Conservation (phyloP, 2,329 filamentous ascomycete genomes). For the Huntiella decipiens region DNA sequence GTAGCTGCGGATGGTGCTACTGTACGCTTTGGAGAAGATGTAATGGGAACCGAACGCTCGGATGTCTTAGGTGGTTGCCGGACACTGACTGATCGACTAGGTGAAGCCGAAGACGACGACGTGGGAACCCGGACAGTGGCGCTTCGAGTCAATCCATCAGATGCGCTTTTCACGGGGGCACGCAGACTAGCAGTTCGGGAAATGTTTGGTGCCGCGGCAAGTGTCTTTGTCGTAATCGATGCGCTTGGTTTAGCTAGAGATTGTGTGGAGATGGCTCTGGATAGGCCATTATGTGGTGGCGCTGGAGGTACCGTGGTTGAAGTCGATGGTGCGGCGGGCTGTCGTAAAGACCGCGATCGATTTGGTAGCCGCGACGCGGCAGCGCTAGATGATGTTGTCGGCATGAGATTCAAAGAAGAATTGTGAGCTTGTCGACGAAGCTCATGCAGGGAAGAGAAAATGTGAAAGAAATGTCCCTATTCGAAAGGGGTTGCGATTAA, state of each 20-base stretch:
- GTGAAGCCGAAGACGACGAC: neutral
- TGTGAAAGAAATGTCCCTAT: too few species aligned
- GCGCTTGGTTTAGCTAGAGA: too few species aligned
- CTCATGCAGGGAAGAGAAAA: too few species aligned
- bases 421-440: too few species aligned
- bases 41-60: neutral
- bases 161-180: neutral
- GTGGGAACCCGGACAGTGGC: neutral
- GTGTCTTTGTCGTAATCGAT: too few species aligned
- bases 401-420: too few species aligned
- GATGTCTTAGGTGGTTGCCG: neutral
- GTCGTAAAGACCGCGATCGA: slow-evolving; percentile 30
- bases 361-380: slow-evolving; percentile 23
- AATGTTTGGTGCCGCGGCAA: too few species aligned
- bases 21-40: neutral
- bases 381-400: neutral
- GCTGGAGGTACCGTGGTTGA: slow-evolving; percentile 7
- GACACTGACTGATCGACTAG: neutral
- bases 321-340: slow-evolving; percentile 16
- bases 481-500: too few species aligned
- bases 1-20: neutral
- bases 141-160: neutral
- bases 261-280: too few species aligned
- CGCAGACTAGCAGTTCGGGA: slow-evolving; percentile 3
- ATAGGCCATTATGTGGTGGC: neutral